Evolutionary conservation across 495 filamentous ascomycete genomes (phyloP).

Genomic region (Aspergillus saccharolyticus): DNA sequence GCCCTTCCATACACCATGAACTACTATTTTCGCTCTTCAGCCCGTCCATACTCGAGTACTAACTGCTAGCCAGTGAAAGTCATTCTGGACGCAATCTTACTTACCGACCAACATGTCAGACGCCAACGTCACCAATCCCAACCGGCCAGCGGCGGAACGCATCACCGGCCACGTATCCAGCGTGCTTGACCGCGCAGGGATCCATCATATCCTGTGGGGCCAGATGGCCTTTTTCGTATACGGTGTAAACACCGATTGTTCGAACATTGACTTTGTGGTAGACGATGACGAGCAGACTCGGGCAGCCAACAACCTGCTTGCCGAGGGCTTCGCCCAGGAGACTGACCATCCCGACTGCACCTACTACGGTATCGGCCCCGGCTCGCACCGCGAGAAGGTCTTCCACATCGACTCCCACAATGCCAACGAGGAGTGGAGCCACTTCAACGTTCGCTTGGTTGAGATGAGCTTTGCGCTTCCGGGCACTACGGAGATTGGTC

Average conservation of each 20-base stretch:
- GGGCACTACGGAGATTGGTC: not conserved
- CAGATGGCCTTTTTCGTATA: not conserved
- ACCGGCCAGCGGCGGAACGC: not conserved
- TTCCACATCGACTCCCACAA: not conserved
- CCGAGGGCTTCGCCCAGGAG: not conserved
- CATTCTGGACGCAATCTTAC: too few relatives aligned
- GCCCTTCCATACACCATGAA: too few relatives aligned
- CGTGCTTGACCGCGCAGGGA: not conserved
- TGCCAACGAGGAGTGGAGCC: not conserved
- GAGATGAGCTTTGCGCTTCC: not conserved
- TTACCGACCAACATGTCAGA: not conserved
- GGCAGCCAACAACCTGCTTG: not conserved
- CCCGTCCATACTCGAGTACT: too few relatives aligned
- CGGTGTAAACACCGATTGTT: not conserved
- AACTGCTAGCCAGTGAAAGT: too few relatives aligned
- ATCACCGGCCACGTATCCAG: not conserved
- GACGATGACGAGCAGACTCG: not conserved
- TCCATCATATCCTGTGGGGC: not conserved
- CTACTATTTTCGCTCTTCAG: too few relatives aligned
- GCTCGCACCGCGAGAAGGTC: not conserved
- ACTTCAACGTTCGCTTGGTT: not conserved
- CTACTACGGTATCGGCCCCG: not conserved
- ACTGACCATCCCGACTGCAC: not conserved
- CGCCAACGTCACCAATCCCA: not conserved
- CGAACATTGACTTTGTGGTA: not conserved